Evolutionary conservation across 345 rosid genomes (phyloP).

Genomic region (Rhodomyrtus tomentosa): DNA sequence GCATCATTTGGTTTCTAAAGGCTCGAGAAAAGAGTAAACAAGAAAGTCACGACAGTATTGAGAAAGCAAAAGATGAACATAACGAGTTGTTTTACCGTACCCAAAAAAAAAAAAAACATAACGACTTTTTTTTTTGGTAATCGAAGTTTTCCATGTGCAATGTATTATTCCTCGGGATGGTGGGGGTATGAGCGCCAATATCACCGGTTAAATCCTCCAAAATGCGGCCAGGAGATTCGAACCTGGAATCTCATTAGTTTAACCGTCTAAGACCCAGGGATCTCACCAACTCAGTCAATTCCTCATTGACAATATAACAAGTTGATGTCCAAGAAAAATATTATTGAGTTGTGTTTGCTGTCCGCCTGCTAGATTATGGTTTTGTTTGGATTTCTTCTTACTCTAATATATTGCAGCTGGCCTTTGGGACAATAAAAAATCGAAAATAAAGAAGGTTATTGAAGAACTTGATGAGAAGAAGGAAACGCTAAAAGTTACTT

Average conservation of each 20-base stretch:
- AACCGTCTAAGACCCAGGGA: too few species aligned
- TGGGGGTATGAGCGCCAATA: too few species aligned
- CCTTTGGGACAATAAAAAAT: slow-evolving; percentile 56
- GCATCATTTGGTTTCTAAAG: slow-evolving; percentile 21
- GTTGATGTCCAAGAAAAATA: slow-evolving; percentile 70
- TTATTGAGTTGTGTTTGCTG: slow-evolving; percentile 55
- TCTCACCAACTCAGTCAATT: too few species aligned
- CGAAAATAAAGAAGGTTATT: slow-evolving; percentile 79
- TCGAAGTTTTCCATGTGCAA: too few species aligned
- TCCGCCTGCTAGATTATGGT: not conserved
- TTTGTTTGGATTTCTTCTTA: slow-evolving; percentile 1
- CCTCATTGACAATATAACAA: slow-evolving; percentile 74
- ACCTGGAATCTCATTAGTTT: too few species aligned
- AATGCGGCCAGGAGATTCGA: too few species aligned
- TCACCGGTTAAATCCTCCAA: too few species aligned
- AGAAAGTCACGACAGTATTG: slow-evolving; percentile 95
- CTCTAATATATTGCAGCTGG: not conserved
- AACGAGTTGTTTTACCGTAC: too few species aligned
- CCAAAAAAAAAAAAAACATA: too few species aligned
- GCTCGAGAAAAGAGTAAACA: slow-evolving; percentile 86
- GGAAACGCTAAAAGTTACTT: slow-evolving; percentile 78
- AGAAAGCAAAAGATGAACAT: slow-evolving; percentile 90
- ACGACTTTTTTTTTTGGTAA: too few species aligned
- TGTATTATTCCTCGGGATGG: too few species aligned
- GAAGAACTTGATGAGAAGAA: slow-evolving; percentile 96